Conservation (phyloP, 2,329 filamentous ascomycete genomes). For the Botryosphaeria dothidea region DNA sequence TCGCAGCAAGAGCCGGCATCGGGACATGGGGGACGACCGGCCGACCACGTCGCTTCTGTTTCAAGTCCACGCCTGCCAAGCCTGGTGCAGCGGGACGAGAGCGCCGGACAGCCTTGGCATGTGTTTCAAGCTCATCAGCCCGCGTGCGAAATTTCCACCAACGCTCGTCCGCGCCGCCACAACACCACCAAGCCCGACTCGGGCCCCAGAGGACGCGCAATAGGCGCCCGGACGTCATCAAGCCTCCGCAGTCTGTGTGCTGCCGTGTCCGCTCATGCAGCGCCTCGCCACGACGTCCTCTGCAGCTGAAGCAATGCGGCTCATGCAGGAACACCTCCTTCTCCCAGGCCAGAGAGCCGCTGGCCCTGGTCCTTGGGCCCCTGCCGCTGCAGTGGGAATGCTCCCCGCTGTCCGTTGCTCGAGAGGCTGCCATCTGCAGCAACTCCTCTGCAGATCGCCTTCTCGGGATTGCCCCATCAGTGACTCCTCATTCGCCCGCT, state of each 20-base stretch:
- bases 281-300: not conserved
- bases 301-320: not conserved
- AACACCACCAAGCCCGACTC: not conserved
- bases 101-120: not conserved
- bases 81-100: not conserved
- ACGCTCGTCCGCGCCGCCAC: not conserved
- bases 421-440: not conserved
- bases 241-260: slow-evolving; percentile 1
- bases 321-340: not conserved
- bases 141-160: slow-evolving; percentile 11
- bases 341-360: not conserved
- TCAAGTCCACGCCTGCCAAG: not conserved
- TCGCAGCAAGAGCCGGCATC: not conserved
- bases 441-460: not conserved
- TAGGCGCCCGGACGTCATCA: not conserved
- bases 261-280: not conserved
- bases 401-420: not conserved
- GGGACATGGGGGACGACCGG: not conserved
- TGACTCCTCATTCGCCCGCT: not conserved
- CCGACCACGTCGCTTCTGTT: slow-evolving; percentile 2
- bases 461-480: not conserved
- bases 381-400: not conserved
- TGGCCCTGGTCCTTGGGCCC: not conserved
- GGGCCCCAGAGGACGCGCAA: slow-evolving; percentile 9
- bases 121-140: not conserved